Percentiles rank a stretch among this genome's conserved stretches.
Evolutionary conservation across 2,329 filamentous ascomycete genomes (phyloP).

Genomic region (Balansia obtecta): DNA sequence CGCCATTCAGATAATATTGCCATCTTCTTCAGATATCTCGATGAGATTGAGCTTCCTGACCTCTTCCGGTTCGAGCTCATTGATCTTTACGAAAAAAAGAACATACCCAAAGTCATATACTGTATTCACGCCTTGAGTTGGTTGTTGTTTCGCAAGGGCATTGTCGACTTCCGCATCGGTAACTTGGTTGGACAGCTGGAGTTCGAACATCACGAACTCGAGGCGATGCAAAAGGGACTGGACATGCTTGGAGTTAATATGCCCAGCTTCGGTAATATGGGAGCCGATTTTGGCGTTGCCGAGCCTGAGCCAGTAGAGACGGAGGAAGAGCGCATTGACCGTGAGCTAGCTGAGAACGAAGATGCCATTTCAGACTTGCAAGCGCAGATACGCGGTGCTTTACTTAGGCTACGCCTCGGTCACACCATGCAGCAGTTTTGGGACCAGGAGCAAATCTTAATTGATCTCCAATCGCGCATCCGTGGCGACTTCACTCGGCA

Average conservation of each 20-base stretch:
- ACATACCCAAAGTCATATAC: conserved; percentile 98
- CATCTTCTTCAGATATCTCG: conserved; percentile 86
- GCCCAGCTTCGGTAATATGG: conserved; percentile 97
- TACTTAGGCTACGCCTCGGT: conserved; percentile 65
- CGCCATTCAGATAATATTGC: conserved; percentile 97
- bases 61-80: conserved; percentile 95
- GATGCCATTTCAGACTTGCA: conserved; percentile 66
- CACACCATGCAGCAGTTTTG: conserved; percentile 79
- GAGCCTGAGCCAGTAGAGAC: conserved; percentile 75
- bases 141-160: conserved; percentile 90
- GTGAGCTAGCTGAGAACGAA: conserved; percentile 71
- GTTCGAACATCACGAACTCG: conserved; percentile 94
- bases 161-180: conserved; percentile 90
- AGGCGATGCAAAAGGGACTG: conserved; percentile 91
- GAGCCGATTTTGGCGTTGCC: conserved; percentile 76
- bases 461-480: conserved; percentile 76
- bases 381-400: conserved; percentile 70
- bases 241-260: conserved; percentile 92
- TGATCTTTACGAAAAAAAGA: conserved; percentile 98
- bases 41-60: conserved; percentile 84
- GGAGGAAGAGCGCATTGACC: conserved; percentile 76
- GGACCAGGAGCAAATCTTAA: conserved; percentile 66
- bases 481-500: conserved; percentile 81
- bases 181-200: conserved; percentile 93
- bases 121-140: conserved; percentile 96